Percentiles rank a stretch among this genome's conserved stretches.
phyloP scores from a whole-genome alignment of 352 stramenopile genomes.

The Phytopythium oedochilum region DNA sequence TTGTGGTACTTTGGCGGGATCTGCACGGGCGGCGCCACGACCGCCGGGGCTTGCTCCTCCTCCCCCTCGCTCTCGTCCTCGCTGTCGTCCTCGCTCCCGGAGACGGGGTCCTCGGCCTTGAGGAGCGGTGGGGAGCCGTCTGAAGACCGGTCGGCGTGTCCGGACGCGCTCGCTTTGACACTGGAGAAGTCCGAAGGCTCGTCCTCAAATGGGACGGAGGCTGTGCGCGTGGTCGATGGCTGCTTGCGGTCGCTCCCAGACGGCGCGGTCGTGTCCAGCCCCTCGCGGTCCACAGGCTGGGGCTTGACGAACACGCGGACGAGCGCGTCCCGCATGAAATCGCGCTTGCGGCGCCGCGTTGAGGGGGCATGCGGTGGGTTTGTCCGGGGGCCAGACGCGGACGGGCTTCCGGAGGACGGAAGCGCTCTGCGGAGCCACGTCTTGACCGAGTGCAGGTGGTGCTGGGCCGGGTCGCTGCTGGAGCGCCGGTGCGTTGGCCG shows the following conservation, averaged over 20 bases:
- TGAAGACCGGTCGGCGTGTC: neutral
- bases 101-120: neutral
- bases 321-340: conserved; percentile 17
- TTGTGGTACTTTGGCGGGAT: conserved; percentile 21
- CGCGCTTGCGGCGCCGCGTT: conserved; percentile 7
- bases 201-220: neutral
- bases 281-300: neutral
- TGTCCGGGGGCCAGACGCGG: no score
- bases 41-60: conserved; percentile 1
- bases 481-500: neutral
- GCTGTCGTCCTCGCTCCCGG: neutral
- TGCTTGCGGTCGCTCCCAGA: neutral
- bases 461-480: neutral
- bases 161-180: neutral
- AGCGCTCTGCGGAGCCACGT: neutral
- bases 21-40: conserved; percentile 24
- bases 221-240: neutral
- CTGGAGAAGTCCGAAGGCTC: neutral
- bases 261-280: neutral
- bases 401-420: neutral
- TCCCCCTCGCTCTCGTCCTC: conserved; percentile 13
- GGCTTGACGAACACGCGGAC: conserved; percentile 9
- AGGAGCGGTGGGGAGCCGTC: neutral
- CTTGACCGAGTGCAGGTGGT: neutral
- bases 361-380: neutral